Conservation (phyloP, 306 rosid genomes). For the Lathyrus aphaca region DNA sequence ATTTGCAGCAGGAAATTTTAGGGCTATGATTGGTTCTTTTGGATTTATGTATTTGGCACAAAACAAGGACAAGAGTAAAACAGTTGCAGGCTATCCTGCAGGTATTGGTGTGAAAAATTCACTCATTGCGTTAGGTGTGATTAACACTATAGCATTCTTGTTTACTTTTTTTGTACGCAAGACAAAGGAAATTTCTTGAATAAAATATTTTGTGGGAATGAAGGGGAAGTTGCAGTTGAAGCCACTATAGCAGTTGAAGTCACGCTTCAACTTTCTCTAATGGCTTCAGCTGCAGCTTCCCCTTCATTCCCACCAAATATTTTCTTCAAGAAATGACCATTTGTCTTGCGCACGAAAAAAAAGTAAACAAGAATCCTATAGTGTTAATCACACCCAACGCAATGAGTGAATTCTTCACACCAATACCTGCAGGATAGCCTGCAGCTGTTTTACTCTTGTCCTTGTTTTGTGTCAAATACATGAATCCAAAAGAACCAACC, state of each 20-base stretch:
- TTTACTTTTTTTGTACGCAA: conserved; percentile 80
- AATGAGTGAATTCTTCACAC: conserved; percentile 62
- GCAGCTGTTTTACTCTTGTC: conserved; percentile 67
- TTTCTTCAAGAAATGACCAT: conserved; percentile 43
- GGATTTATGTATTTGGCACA: conserved; percentile 87
- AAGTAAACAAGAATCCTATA: conserved; percentile 61
- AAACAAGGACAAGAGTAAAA: conserved; percentile 51
- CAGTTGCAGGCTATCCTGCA: conserved; percentile 79
- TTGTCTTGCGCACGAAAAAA: conserved; percentile 79
- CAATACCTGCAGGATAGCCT: conserved; percentile 80
- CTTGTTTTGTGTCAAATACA: conserved; percentile 69
- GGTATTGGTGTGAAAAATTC: conserved; percentile 76
- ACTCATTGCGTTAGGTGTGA: conserved; percentile 53
- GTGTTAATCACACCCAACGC: conserved; percentile 58
- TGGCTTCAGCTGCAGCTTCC: conserved; percentile 26
- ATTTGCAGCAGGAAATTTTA: conserved; percentile 65
- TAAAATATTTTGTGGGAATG: conserved; percentile 35
- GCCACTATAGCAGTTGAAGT: not conserved
- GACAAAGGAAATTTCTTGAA: conserved; percentile 55
- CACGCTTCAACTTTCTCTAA: too few relatives aligned
- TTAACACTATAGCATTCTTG: conserved; percentile 57
- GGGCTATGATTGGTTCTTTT: conserved; percentile 70
- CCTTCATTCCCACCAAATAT: conserved; percentile 47
- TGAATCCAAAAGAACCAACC: conserved; percentile 75
- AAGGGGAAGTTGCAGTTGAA: conserved; percentile 43